Base-by-base conservation (phyloP, 345 rosid species). In the Populus nigra region DNA sequence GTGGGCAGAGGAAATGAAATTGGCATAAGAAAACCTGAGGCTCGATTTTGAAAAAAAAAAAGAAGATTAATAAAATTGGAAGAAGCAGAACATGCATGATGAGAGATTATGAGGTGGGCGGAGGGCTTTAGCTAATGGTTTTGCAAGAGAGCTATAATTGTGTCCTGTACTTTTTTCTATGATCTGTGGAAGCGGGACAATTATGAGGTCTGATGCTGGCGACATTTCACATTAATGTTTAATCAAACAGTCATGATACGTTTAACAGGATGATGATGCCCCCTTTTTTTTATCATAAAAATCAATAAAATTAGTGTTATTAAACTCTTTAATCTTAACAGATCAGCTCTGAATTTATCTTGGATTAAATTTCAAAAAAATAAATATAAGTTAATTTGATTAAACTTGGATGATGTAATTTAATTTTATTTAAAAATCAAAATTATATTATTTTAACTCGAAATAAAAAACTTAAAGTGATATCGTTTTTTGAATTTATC, bases 101-200 rank as follows among this genome's bases (percentile, higher is more conserved):
- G 80, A 77, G 80, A 77, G 74, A 68, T 11, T 75, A 53, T 39
- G 53, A 49, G 77, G 73, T 78, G 5, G 77, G n/a, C n/a, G n/a
- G 83, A 75, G 80, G 85, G 80, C 61, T 76, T 77, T 72, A 62
- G 80, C 66, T 73, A 47, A 84, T 84, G 87, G 86, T 85, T 82
- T 81, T 80, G 74, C 76, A 79, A 81, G 89, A 84, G 72, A 79
- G 62, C 31, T 65, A 87, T 88, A 76, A 88, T 88, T 83, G 78
- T 89, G 91, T 91, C 84, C 79, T 82, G 89, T 86, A 84, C 87
- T 87, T 90, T 65, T 50, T 73, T 79, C 73, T 79, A 27, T 78
- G 35, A 65, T 45, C 77, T 31, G 65, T 75, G 50, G 22, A 4
- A 83, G 73, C 25, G 68, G 43, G 69, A 79, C 69, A 71, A 83